Percentiles rank a stretch among this genome's conserved stretches.
phyloP scores from a whole-genome alignment of 495 filamentous ascomycete genomes.

The Xylaria palmicola region DNA sequence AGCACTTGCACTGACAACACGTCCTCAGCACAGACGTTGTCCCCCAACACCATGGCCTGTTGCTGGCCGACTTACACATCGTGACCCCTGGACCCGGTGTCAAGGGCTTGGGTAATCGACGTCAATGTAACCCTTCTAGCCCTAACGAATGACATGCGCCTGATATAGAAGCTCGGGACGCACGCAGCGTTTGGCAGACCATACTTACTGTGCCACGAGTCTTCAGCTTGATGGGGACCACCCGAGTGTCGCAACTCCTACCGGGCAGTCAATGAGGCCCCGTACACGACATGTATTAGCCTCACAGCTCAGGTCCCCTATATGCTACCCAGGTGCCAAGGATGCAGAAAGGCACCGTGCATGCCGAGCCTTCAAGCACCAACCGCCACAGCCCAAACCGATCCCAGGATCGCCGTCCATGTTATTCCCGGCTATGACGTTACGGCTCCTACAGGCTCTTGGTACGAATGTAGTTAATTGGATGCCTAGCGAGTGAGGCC shows the following conservation, averaged over 20 bases:
- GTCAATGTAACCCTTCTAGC: background rate
- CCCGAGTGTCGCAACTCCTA: background rate
- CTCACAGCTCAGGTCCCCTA: background rate
- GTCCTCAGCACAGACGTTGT: background rate
- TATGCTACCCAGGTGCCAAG: background rate
- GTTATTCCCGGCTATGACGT: constrained; percentile 9
- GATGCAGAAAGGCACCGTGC: constrained; percentile 11
- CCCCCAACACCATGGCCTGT: background rate
- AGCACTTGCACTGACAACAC: background rate
- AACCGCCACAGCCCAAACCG: constrained; percentile 4
- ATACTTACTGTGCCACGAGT: constrained; percentile 6
- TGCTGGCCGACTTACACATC: constrained; percentile 4
- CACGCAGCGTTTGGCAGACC: constrained; percentile 1
- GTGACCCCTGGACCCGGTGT: background rate
- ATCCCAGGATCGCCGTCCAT: background rate
- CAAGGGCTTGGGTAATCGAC: background rate
- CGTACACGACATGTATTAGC: constrained; percentile 1
- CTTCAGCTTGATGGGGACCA: background rate
- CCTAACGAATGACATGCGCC: background rate
- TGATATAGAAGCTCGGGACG: constrained; percentile 14
- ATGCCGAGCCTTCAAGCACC: constrained; percentile 13
- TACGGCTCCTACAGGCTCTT: constrained; percentile 8
- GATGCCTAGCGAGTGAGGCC: background rate
- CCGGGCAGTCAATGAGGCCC: background rate
- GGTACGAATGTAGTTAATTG: background rate